These are phyloP conservation scores for Manihot esculenta DNA, from an alignment of 441 rosid genomes.

Conservation along the genomic window DNA sequence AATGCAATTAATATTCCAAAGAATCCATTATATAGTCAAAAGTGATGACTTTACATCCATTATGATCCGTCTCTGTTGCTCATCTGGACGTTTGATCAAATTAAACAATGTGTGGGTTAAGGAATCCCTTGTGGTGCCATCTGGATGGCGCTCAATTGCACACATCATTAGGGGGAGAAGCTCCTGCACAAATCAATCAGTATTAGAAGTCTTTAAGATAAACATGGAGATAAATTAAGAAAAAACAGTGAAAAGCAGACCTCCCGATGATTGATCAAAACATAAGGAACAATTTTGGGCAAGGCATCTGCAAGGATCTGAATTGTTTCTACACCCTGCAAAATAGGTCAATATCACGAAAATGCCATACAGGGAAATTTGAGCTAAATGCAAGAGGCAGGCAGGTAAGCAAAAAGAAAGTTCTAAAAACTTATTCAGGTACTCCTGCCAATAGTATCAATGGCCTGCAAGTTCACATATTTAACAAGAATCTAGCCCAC, in stretches of 20 bases:
- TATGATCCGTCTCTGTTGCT: slow-evolving; percentile 88
- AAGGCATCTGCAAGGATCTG: slow-evolving; percentile 96
- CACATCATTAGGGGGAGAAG: slow-evolving; percentile 99
- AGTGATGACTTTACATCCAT: slow-evolving; percentile 76
- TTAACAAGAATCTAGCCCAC: slow-evolving; percentile 8
- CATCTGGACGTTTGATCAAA: slow-evolving; percentile 97
- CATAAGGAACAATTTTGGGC: slow-evolving; percentile 98
- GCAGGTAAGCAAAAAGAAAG: neutral
- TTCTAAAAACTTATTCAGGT: neutral
- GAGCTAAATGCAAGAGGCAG: neutral
- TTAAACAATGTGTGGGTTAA: slow-evolving; percentile 93
- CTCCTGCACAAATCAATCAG: slow-evolving; percentile 48
- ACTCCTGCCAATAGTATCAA: neutral
- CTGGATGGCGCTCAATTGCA: slow-evolving; percentile 98
- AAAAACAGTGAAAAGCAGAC: slow-evolving; percentile 40
- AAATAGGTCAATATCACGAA: slow-evolving; percentile 27
- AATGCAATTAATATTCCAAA: slow-evolving; percentile 24
- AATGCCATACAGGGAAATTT: slow-evolving; percentile 23
- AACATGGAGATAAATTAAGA: slow-evolving; percentile 6
- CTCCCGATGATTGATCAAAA: slow-evolving; percentile 97
- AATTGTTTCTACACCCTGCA: slow-evolving; percentile 86
- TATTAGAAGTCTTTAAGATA: neutral
- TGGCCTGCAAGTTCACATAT: slow-evolving; percentile 10
- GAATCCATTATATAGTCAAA: slow-evolving; percentile 13
- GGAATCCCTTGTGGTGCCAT: slow-evolving; percentile 71